phyloP scores from a whole-genome alignment of 352 stramenopile genomes.

The Pythium phragmiticola region DNA sequence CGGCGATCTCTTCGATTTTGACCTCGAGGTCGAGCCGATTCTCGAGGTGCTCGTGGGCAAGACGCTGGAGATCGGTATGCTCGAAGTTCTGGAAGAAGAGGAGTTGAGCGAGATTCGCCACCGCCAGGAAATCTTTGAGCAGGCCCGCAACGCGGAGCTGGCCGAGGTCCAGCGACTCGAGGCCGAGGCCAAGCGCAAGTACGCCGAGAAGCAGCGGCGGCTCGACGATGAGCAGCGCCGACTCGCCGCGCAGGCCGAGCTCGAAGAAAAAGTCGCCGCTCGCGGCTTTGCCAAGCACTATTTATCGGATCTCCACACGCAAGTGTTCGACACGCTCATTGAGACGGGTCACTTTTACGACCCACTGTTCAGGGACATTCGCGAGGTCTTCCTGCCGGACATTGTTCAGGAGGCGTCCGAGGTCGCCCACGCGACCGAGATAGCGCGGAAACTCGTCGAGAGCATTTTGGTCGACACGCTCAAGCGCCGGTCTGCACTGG shows the following conservation, averaged over 20 bases:
- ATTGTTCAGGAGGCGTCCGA: constrained; percentile 47
- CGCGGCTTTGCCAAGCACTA: constrained; percentile 89
- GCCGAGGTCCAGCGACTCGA: constrained; percentile 94
- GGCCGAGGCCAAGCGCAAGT: constrained; percentile 90
- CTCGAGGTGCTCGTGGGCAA: constrained; percentile 95
- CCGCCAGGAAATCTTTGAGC: constrained; percentile 92
- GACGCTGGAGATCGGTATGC: constrained; percentile 91
- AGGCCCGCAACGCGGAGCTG: constrained; percentile 90
- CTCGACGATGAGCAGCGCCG: constrained; percentile 80
- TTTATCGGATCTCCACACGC: constrained; percentile 77
- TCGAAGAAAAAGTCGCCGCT: constrained; percentile 92
- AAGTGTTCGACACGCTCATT: constrained; percentile 88
- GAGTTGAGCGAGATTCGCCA: constrained; percentile 88
- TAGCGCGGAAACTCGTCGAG: constrained; percentile 36
- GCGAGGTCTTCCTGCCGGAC: constrained; percentile 75
- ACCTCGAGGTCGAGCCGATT: constrained; percentile 93
- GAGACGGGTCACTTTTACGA: constrained; percentile 90
- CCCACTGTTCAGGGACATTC: constrained; percentile 80
- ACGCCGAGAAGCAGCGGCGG: constrained; percentile 89
- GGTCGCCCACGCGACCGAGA: constrained; percentile 41
- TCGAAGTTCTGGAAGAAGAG: constrained; percentile 94
- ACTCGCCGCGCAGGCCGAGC: constrained; percentile 66
- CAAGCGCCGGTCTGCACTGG: constrained; percentile 28
- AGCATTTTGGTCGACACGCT: constrained; percentile 35
- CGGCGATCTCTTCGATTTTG: constrained; percentile 95